Evolutionary conservation across 2,329 filamentous ascomycete species (phyloP).

Genomic region (Setomelanomma holmii): DNA sequence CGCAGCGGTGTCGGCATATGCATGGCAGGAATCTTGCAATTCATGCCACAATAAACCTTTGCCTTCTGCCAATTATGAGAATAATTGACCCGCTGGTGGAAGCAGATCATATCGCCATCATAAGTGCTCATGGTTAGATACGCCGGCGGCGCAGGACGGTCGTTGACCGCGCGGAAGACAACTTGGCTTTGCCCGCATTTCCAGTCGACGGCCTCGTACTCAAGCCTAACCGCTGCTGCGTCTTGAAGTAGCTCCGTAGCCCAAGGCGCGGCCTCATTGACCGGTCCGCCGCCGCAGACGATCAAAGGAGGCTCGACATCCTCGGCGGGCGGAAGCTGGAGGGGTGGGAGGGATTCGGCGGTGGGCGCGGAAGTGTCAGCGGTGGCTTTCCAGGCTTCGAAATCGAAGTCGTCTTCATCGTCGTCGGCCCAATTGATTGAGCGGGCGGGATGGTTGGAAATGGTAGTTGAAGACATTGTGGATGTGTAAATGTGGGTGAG

Average conservation of each 20-base stretch:
- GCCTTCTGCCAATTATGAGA: background rate
- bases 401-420: slow-evolving; percentile 30
- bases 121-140: background rate
- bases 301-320: background rate
- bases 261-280: background rate
- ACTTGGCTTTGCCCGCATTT: background rate
- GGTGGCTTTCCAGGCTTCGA: slow-evolving; percentile 18
- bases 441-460: background rate
- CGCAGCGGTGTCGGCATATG: background rate
- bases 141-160: background rate
- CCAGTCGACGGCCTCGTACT: background rate
- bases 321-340: slow-evolving; percentile 3
- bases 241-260: background rate
- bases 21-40: background rate
- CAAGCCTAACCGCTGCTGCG: background rate
- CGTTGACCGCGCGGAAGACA: background rate
- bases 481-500: background rate
- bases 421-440: slow-evolving; percentile 30
- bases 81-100: background rate
- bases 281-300: background rate
- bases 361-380: slow-evolving; percentile 18
- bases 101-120: background rate
- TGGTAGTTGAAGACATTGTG: background rate
- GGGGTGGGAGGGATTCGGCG: slow-evolving; percentile 8
- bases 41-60: background rate